Evolutionary conservation across 2,329 filamentous ascomycete genomes (phyloP), one percentile per base, ranked within the genome.

Genomic region (Orbilia javanica): DNA sequence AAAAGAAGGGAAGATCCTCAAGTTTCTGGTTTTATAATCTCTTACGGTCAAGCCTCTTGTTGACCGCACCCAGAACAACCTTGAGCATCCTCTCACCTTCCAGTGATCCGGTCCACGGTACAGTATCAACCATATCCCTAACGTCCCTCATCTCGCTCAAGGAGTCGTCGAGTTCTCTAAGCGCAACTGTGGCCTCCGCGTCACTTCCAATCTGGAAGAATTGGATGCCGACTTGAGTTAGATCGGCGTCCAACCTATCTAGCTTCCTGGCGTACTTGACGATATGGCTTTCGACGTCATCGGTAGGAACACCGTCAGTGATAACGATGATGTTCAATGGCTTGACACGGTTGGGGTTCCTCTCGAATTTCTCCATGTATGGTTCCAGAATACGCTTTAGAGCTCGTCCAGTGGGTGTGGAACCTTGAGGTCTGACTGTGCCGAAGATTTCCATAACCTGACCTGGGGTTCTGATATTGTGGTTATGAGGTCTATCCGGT

Each of bases 131-230:
- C 82, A 98, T 97, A 84, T 98, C 95, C 18, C 95, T 86, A 15
- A 95, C 83, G 13, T 87, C 86, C 31, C 87, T 85, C 31, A 87
- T 85, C 48, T 88, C 86, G 1, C 84, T 85, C 39, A 96, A 85
- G 2, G 88, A 88, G 83, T 97, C 92, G 82, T 98, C 95, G 6
- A 98, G 86, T 55, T 90, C 87, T 80, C 88, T 85, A 44, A 98
- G 86, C 69, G 91, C 89, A 80, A 87, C 84, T 0, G 87, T 86
- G 0, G 94, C 95, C 0, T 84, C 85, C 0, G 85, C 82, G 81
- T 97, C 93, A 62, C 88, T 87, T 71, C 96, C 95, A 52, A 98
- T 92, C 84, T 97, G 95, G 86, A 98, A 97, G 86, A 98, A 98
- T 84, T 98, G 95, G 71, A 98, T 89, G 36, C 95, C 95, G 7